Evolutionary conservation across 2,329 filamentous ascomycete genomes (phyloP).

Genomic region (Pseudopithomyces chartarum): DNA sequence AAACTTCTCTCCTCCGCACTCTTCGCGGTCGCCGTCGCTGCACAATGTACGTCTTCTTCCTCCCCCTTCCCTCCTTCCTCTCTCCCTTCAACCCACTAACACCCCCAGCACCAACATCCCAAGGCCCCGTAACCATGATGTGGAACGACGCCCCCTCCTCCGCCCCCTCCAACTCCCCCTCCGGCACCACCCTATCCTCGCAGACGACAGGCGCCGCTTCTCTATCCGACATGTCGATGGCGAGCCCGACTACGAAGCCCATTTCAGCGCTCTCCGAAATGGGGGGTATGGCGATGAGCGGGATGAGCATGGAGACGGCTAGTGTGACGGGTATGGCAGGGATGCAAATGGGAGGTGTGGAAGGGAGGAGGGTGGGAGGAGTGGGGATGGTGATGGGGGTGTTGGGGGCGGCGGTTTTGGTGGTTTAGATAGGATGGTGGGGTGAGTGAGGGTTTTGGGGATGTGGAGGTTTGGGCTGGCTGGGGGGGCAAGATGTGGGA

Average conservation of each 20-base stretch:
- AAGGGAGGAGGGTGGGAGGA: too few relatives aligned
- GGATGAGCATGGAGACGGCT: neutral
- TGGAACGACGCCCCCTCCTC: neutral
- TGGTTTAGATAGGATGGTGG: neutral
- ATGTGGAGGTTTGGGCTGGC: too few relatives aligned
- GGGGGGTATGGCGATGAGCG: neutral
- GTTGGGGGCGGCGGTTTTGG: neutral
- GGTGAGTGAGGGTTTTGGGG: too few relatives aligned
- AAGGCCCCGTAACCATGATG: neutral
- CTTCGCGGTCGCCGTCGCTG: neutral
- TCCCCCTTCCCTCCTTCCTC: neutral
- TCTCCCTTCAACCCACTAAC: neutral
- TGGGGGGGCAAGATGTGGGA: too few relatives aligned
- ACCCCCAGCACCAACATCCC: neutral
- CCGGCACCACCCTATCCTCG: neutral
- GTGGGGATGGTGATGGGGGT: neutral
- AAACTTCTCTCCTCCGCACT: neutral
- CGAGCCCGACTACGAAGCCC: neutral
- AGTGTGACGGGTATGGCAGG: neutral
- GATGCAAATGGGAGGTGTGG: neutral
- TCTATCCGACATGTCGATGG: neutral
- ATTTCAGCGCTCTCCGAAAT: neutral
- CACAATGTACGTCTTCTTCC: neutral
- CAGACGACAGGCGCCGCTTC: neutral
- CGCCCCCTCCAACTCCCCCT: neutral